Conservation (phyloP, 2,329 filamentous ascomycete genomes). For the Ascochyta rabiei region DNA sequence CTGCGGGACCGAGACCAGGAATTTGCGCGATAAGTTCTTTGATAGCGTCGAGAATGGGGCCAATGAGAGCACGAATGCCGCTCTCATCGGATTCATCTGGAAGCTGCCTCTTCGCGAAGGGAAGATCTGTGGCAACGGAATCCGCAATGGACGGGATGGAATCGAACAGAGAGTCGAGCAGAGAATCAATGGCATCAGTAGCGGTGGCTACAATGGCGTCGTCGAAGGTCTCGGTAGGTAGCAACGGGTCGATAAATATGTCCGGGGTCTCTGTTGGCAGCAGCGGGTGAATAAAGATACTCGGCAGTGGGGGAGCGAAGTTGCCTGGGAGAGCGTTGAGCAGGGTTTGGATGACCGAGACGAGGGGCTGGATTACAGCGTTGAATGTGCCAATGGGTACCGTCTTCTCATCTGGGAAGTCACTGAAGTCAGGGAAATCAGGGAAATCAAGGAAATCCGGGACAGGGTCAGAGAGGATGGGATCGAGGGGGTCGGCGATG, state of each 20-base stretch:
- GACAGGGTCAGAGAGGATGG: not conserved
- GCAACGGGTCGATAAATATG: not conserved
- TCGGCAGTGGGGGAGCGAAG: not conserved
- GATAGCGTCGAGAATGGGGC: slow-evolving; percentile 3
- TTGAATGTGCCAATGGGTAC: slow-evolving; percentile 13
- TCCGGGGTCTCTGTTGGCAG: not conserved
- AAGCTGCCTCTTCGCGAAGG: slow-evolving; percentile 2
- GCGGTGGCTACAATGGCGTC: not conserved
- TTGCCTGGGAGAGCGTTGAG: slow-evolving; percentile 5
- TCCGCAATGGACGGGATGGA: not conserved
- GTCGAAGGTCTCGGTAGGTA: not conserved
- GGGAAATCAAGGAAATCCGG: not conserved
- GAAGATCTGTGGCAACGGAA: not conserved
- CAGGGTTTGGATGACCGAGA: slow-evolving; percentile 9
- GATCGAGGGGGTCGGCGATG: not conserved
- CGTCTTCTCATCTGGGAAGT: slow-evolving; percentile 3
- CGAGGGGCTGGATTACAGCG: slow-evolving; percentile 2
- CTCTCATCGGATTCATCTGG: not conserved
- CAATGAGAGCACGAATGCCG: not conserved
- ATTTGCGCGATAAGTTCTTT: not conserved
- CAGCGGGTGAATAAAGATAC: slow-evolving; percentile 4
- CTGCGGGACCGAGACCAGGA: not conserved
- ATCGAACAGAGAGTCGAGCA: not conserved
- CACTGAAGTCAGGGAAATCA: not conserved
- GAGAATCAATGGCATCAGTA: not conserved